phyloP scores from a whole-genome alignment of 768 basidiomycete species.

The Termitomyces sp. region DNA sequence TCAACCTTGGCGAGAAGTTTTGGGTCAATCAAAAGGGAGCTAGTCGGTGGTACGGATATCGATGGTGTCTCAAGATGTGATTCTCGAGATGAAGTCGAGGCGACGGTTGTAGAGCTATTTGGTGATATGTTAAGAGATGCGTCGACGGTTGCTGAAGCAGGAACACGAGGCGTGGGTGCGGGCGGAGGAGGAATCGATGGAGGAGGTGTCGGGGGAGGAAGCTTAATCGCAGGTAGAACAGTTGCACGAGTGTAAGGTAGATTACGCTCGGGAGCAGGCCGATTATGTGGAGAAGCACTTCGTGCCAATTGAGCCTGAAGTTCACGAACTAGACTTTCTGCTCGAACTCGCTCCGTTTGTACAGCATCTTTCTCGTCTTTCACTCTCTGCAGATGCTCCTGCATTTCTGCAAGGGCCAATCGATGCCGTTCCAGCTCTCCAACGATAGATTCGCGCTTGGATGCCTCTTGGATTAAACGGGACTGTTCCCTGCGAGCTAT shows the following conservation, averaged over 20 bases:
- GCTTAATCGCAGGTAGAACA: conserved; percentile 63
- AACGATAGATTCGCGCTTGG: conserved; percentile 68
- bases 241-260: conserved; percentile 51
- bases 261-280: conserved; percentile 46
- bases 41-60: conserved; percentile 47
- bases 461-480: conserved; percentile 63
- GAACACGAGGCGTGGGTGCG: conserved; percentile 63
- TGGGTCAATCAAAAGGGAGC: conserved; percentile 38
- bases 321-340: conserved; percentile 69
- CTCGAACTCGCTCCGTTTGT: conserved; percentile 64
- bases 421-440: conserved; percentile 77
- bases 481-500: conserved; percentile 53
- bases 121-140: conserved; percentile 56
- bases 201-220: conserved; percentile 85
- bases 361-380: conserved; percentile 81
- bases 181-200: conserved; percentile 85
- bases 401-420: conserved; percentile 68
- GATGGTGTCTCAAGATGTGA: conserved; percentile 65
- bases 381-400: conserved; percentile 69
- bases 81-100: conserved; percentile 58
- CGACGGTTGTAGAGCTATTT: conserved; percentile 42
- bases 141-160: conserved; percentile 36
- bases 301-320: conserved; percentile 70
- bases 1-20: conserved; percentile 60
- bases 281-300: conserved; percentile 50